Evolutionary conservation across 306 rosid genomes (phyloP), one percentile per base, ranked within the genome.

Genomic region (Cotoneaster glaucophyllus): DNA sequence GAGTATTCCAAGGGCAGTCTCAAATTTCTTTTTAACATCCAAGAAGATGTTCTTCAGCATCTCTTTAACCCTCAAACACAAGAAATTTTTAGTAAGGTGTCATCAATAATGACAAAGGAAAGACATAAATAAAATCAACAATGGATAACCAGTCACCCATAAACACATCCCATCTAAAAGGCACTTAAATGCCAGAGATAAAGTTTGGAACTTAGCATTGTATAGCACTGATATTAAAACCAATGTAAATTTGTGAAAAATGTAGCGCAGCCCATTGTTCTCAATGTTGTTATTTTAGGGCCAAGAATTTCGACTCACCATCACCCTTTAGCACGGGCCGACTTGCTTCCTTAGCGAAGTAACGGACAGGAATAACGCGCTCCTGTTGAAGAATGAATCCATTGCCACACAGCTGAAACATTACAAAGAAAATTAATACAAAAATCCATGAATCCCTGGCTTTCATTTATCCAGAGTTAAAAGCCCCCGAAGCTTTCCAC

Each of bases 241-340:
- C 68, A 31, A 21, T 8, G 5, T 31, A 8, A 32, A 3, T 48
- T 32, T 29, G 14, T 3, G 14, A 29, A 64, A 63, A 29, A 18
- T 6, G 5, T 31, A 29, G 29, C 0, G 44, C 68, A 64, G 17
- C 8, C 43, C 44, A 8, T 31, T 29, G 4, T 17, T 64, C 43
- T 31, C 68, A 64, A 64, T 18, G 43, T 31, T 31, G 65, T 11
- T 12, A 13, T 12, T 22, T 57, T 57, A 8, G 26, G 43, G 68
- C 18, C 12, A 74, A 32, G 61, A 45, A 11, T n/a, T 24, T 66
- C 50, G 58, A 78, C 97, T 88, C 83, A 95, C 99, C 80, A 75
- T 92, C 99, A 82, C 99, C 99, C 91, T 92, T 89, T 4, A 95
- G 89, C 32, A 85, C 68, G 26, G 91, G 86, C 65, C 86, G 93